Evolutionary conservation across 2,329 filamentous ascomycete genomes (phyloP).

Genomic region (Phialocephala sp.): DNA sequence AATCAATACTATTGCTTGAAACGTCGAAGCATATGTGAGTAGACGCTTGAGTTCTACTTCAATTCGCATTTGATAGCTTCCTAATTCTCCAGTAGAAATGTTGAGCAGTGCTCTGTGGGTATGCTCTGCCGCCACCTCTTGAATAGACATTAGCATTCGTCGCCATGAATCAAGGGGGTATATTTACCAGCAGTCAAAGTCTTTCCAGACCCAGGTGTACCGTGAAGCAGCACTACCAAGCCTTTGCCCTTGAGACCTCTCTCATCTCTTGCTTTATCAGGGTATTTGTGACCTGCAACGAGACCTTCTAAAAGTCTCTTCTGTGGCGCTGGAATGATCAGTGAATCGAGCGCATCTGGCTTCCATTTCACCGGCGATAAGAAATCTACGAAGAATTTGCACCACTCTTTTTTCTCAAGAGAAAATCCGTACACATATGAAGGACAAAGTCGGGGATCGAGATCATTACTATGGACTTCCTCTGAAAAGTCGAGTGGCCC

Average conservation of each 20-base stretch:
- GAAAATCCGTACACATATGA: slow-evolving; percentile 29
- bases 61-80: slow-evolving; percentile 24
- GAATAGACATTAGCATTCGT: not conserved
- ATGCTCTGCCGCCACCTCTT: slow-evolving; percentile 29
- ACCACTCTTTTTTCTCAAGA: slow-evolving; percentile 30
- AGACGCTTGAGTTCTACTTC: slow-evolving; percentile 55
- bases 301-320: slow-evolving; percentile 26
- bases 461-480: slow-evolving; percentile 2
- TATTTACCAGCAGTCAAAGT: slow-evolving; percentile 44
- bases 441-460: slow-evolving; percentile 25
- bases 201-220: slow-evolving; percentile 28
- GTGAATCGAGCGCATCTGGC: slow-evolving; percentile 15
- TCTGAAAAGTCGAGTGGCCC: slow-evolving; percentile 11
- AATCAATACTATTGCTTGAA: slow-evolving; percentile 74
- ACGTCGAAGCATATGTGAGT: slow-evolving; percentile 74
- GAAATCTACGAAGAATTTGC: slow-evolving; percentile 25
- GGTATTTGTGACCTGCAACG: slow-evolving; percentile 25
- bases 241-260: slow-evolving; percentile 27
- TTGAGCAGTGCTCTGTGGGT: slow-evolving; percentile 25
- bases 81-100: slow-evolving; percentile 28
- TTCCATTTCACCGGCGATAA: slow-evolving; percentile 21
- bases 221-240: slow-evolving; percentile 28
- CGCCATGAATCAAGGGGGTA: not conserved
- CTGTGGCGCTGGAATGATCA: slow-evolving; percentile 23
- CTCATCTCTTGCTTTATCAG: slow-evolving; percentile 26